These are phyloP conservation scores for Pelagomonas calceolata DNA, from an alignment of 108 stramenopile species.

Conservation along the genomic window DNA sequence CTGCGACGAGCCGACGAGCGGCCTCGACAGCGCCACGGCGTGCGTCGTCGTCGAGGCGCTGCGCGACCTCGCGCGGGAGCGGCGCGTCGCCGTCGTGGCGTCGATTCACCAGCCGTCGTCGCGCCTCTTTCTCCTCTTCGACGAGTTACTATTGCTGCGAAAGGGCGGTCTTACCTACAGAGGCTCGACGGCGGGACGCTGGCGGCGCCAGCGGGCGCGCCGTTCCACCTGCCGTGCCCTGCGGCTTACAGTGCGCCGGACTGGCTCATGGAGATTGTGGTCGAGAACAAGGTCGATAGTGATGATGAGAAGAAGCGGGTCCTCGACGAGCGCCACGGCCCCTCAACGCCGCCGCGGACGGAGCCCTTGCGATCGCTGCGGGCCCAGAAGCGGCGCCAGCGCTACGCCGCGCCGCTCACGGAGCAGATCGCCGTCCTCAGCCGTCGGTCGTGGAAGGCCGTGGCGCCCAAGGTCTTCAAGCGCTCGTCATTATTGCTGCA, in stretches of 20 bases:
- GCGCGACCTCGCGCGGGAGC: neutral
- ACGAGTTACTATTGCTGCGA: slow-evolving; percentile 5
- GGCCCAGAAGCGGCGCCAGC: neutral
- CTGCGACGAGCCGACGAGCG: slow-evolving; percentile 35
- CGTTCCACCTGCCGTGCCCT: slow-evolving; percentile 4
- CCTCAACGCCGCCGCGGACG: neutral
- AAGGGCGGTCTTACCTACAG: slow-evolving; percentile 7
- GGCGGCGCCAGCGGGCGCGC: neutral
- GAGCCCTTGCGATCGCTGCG: too few species aligned
- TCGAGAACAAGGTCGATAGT: neutral
- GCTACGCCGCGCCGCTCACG: neutral
- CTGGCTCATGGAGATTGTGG: slow-evolving; percentile 2
- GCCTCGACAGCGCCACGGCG: slow-evolving; percentile 23
- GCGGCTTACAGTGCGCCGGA: neutral
- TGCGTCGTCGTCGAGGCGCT: neutral
- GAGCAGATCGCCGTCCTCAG: neutral
- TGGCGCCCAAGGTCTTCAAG: neutral
- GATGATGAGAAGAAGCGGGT: neutral
- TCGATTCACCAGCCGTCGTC: slow-evolving; percentile 16
- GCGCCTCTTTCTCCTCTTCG: slow-evolving; percentile 10
- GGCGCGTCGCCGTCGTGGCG: slow-evolving; percentile 1
- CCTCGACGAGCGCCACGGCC: neutral
- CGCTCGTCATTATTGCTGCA: neutral
- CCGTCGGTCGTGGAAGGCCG: neutral
- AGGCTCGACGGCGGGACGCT: neutral